phyloP scores from a whole-genome alignment of 2,329 filamentous ascomycete species.

The Neofusicoccum ribis region DNA sequence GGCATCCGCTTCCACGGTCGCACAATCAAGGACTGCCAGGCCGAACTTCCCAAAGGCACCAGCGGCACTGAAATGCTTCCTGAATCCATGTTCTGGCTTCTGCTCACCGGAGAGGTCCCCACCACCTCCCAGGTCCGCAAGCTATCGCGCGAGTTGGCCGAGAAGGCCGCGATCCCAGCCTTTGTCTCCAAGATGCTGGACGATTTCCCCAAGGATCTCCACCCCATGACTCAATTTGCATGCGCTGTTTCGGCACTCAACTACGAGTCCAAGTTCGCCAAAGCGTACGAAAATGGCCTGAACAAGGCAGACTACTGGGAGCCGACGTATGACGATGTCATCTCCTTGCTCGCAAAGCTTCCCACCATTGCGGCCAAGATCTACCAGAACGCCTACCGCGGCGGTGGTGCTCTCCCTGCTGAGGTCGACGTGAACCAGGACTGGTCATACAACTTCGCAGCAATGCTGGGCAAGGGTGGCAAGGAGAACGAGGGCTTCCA shows the following conservation, averaged over 20 bases:
- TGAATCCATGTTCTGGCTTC: conserved; percentile 99
- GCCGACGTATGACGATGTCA: conserved; percentile 92
- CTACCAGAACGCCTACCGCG: conserved; percentile 84
- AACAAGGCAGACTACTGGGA: conserved; percentile 99
- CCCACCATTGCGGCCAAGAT: conserved; percentile 97
- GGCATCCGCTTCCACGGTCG: conserved; percentile 97
- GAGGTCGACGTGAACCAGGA: conserved; percentile 82
- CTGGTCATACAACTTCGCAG: conserved; percentile 98
- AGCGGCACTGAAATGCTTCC: conserved; percentile 95
- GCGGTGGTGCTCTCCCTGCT: conserved; percentile 71
- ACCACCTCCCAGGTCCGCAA: conserved; percentile 76
- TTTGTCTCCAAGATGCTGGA: conserved; percentile 89
- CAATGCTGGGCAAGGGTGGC: conserved; percentile 88
- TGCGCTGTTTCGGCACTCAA: conserved; percentile 95
- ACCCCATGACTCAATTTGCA: conserved; percentile 98
- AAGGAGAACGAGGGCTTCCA: conserved; percentile 91
- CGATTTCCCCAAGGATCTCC: conserved; percentile 82
- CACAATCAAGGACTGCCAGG: conserved; percentile 97
- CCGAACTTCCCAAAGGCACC: conserved; percentile 87
- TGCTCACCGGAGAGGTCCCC: conserved; percentile 90
- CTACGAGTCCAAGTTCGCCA: conserved; percentile 90
- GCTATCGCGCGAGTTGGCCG: conserved; percentile 83
- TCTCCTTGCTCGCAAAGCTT: conserved; percentile 91
- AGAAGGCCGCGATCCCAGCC: conserved; percentile 77
- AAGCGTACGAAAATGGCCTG: conserved; percentile 85